Base-by-base conservation (phyloP, 2,329 filamentous ascomycete genomes). In the Venturia nashicola region DNA sequence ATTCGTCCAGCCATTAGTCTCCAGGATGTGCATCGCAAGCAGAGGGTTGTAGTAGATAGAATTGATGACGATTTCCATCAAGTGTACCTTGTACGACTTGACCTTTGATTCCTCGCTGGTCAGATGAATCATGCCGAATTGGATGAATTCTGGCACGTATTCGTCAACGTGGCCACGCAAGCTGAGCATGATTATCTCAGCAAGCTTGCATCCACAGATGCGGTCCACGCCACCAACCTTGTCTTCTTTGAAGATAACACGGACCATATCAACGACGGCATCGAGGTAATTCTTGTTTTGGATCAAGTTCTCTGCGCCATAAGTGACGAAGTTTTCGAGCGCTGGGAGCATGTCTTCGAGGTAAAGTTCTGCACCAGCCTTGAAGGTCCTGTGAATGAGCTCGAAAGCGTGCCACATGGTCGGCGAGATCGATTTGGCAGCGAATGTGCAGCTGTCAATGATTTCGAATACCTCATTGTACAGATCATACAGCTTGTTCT, bases 331-430 rank as follows among this genome's bases (percentile, higher is more conserved):
- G 80, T 99, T 99, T 78, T 99, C 94, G 34, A 99, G 83, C 0
- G 94, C 94, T 5, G 94, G 94, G 18, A 99, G 86, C 94, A 99
- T 99, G 70, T 99, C 94, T 76, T 99, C 94, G 16, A 99, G 85
- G 73, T 99, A 99, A 57, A 97, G 84, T 79, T 99, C 93, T 43
- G 93, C 94, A 48, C 94, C 94, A 65, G 91, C 89, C 78, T 97
- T 97, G 81, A 99, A 99, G 0, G 93, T 97, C 68, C 90, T 86
- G 77, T 97, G 93, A 67, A 99, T 95, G 55, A 97, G 83, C 77
- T 96, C 92, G 74, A 99, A 99, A 2, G 94, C 93, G 76, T 93
- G 87, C 94, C 94, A 99, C 94, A 99, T 99, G 51, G 90, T 96
- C 11, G 88, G 86, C 0, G 94, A 97, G 69, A 99, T 97, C 65